Percentiles rank a stretch among this genome's conserved stretches.
These are phyloP conservation scores for Exophiala sp. DNA, from an alignment of 2,329 filamentous ascomycete species.

Conservation along the genomic window DNA sequence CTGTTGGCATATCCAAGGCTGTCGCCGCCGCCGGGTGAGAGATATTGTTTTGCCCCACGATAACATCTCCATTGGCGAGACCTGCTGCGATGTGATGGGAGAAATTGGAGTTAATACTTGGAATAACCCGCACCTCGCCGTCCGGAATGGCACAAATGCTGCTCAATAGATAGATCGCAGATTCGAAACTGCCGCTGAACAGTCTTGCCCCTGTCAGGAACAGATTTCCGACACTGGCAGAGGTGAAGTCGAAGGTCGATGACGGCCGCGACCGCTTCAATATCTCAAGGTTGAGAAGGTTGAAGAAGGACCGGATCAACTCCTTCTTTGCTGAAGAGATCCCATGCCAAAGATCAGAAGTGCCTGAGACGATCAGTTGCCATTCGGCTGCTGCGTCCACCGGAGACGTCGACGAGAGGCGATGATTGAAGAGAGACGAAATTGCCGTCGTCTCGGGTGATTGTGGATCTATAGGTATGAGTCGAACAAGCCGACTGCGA, in stretches of 20 bases:
- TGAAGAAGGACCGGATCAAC: constrained; percentile 70
- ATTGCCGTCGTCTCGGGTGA: constrained; percentile 66
- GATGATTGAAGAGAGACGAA: constrained; percentile 79
- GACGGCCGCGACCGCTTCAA: constrained; percentile 66
- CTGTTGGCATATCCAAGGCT: constrained; percentile 30
- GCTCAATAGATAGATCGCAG: constrained; percentile 81
- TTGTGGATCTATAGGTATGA: constrained; percentile 65
- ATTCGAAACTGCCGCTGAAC: constrained; percentile 88
- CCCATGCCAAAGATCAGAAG: constrained; percentile 66
- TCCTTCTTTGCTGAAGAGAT: constrained; percentile 68
- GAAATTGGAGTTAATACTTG: constrained; percentile 91
- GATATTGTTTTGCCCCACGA: constrained; percentile 89
- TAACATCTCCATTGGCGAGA: constrained; percentile 66
- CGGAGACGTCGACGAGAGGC: constrained; percentile 58
- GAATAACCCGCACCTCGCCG: constrained; percentile 67
- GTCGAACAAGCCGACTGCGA: constrained; percentile 74
- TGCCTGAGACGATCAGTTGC: constrained; percentile 81
- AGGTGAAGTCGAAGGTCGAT: constrained; percentile 70
- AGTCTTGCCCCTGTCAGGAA: constrained; percentile 79
- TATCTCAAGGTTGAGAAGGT: constrained; percentile 70
- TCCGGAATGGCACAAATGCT: constrained; percentile 79
- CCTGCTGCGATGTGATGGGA: constrained; percentile 88
- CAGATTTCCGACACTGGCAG: constrained; percentile 70
- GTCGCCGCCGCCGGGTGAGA: constrained; percentile 61
- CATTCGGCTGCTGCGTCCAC: constrained; percentile 66